Percentiles rank a stretch among this genome's conserved stretches.
Evolutionary conservation across 1,139 yeast species (phyloP).

Genomic region (Kodamaea fungicola): DNA sequence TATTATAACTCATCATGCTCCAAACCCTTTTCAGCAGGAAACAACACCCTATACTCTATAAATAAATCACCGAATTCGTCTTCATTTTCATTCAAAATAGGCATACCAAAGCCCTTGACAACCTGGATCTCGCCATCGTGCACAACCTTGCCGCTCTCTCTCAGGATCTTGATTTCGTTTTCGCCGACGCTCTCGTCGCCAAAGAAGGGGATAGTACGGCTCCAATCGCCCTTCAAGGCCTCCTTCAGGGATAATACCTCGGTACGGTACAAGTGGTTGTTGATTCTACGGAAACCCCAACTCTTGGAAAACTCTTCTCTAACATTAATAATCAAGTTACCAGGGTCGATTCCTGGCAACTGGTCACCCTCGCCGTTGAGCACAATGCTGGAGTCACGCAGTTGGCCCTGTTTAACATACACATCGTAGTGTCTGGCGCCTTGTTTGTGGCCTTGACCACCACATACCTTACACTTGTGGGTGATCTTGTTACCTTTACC

Average conservation of each 20-base stretch:
- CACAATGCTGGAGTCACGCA: constrained; percentile 55
- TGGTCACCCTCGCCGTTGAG: constrained; percentile 80
- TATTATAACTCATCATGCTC: constrained; percentile 16
- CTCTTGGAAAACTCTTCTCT: constrained; percentile 52
- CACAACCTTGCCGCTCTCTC: constrained; percentile 51
- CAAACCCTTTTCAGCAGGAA: constrained; percentile 32
- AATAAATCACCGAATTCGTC: constrained; percentile 71
- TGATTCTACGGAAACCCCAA: constrained; percentile 84
- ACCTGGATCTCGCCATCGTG: constrained; percentile 68
- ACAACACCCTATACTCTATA: constrained; percentile 62
- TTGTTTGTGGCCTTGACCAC: constrained; percentile 63
- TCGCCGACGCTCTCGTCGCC: constrained; percentile 49
- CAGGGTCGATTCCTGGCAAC: constrained; percentile 76
- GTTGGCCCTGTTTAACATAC: constrained; percentile 67
- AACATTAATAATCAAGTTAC: constrained; percentile 65
- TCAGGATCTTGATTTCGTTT: constrained; percentile 38
- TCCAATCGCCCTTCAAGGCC: constrained; percentile 80
- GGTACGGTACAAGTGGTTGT: constrained; percentile 70
- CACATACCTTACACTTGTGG: constrained; percentile 63
- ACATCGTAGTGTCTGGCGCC: constrained; percentile 57
- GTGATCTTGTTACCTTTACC: constrained; percentile 73
- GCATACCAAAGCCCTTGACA: constrained; percentile 82
- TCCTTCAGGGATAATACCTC: constrained; percentile 73
- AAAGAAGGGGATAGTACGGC: constrained; percentile 58
- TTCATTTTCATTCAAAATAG: constrained; percentile 38